Percentiles rank a stretch among this genome's conserved stretches.
Conservation (phyloP, 169 alveolate genomes). For the Plasmodium fragile region DNA sequence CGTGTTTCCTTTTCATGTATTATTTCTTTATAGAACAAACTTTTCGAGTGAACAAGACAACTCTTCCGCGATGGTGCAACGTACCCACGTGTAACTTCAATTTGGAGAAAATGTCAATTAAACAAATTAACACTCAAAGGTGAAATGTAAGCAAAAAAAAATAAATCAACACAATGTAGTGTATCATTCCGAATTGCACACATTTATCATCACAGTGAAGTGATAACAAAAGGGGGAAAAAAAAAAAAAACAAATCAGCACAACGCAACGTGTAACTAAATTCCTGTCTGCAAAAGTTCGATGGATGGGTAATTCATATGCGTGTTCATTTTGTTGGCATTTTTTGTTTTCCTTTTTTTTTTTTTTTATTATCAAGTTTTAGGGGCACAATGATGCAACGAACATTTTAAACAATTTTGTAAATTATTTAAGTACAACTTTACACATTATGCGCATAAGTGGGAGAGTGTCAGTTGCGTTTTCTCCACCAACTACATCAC, state of each 20-base stretch:
- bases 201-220: not conserved
- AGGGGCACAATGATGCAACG: conserved; percentile 1
- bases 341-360: not conserved
- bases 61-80: not conserved
- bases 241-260: not conserved
- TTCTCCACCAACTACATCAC: not conserved
- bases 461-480: not conserved
- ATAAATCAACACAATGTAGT: not conserved
- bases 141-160: not conserved
- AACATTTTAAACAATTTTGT: not conserved
- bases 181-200: not conserved
- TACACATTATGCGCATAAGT: not conserved
- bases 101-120: not conserved
- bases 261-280: not conserved
- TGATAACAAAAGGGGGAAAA: not conserved
- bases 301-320: not conserved
- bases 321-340: not conserved
- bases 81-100: not conserved
- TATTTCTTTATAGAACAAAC: not conserved
- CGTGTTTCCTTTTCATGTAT: not conserved
- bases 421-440: not conserved
- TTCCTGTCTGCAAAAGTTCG: not conserved
- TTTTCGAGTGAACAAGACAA: conserved; percentile 2
- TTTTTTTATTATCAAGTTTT: not conserved
- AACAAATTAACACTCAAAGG: conserved; percentile 1